Evolutionary conservation across 257 asterid genomes (phyloP).

Genomic region (Euphrasia confusa): DNA sequence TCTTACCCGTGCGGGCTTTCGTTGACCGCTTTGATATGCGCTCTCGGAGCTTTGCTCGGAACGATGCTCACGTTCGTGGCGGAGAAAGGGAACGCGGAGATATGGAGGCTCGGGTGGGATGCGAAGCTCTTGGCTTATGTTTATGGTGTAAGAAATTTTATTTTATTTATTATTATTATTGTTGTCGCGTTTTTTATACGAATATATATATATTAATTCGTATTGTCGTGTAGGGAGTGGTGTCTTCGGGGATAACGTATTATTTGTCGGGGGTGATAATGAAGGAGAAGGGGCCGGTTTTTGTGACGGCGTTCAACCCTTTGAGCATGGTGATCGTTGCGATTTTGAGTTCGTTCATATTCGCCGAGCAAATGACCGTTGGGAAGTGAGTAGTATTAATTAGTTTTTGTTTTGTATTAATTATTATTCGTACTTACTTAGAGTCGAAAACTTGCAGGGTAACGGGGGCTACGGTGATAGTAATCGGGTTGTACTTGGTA

Average conservation of each 20-base stretch:
- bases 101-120: neutral
- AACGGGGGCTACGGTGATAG: conserved; percentile 36
- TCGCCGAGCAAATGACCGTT: conserved; percentile 41
- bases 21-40: neutral
- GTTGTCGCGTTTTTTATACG: too few species aligned
- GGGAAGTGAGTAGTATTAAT: conserved; percentile 39
- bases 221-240: conserved; percentile 38
- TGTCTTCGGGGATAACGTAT: conserved; percentile 42
- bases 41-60: neutral
- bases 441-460: conserved; percentile 30
- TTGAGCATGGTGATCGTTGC: conserved; percentile 51
- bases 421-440: too few species aligned
- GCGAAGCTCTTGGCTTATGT: conserved; percentile 14
- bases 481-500: conserved; percentile 41
- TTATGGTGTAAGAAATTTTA: conserved; percentile 27
- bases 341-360: conserved; percentile 41
- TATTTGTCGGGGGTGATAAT: conserved; percentile 43
- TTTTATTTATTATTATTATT: too few species aligned
- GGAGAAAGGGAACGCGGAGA: neutral
- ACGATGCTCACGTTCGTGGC: neutral
- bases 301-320: conserved; percentile 52
- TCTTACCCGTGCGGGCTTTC: neutral
- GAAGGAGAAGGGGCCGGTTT: conserved; percentile 58
- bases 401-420: too few species aligned
- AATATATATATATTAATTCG: neutral